Conservation (phyloP, 164 flowering plant genomes). For the Paratinospora sagittata region DNA sequence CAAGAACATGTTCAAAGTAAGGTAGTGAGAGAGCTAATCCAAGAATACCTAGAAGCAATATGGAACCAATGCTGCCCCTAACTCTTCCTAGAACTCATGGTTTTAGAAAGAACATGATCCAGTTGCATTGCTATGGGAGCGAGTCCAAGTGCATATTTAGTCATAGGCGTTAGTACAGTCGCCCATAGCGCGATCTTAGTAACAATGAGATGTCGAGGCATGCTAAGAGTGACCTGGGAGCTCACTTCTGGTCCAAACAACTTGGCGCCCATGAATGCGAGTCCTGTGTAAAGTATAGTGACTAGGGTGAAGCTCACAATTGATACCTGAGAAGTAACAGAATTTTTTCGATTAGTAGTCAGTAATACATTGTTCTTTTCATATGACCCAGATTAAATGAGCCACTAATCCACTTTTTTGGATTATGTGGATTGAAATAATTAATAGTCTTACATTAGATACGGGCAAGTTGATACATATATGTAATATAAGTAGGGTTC, state of each 20-base stretch:
- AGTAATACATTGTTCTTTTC: too few relatives aligned
- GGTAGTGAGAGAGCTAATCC: conserved; percentile 64
- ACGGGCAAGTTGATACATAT: too few relatives aligned
- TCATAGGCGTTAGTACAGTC: conserved; percentile 77
- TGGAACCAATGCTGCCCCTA: conserved; percentile 48
- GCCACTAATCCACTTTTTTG: too few relatives aligned
- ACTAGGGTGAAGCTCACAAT: conserved; percentile 62
- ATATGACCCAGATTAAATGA: too few relatives aligned
- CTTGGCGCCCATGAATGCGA: conserved; percentile 72
- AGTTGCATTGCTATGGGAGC: conserved; percentile 71
- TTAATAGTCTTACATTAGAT: too few relatives aligned
- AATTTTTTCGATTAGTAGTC: not conserved
- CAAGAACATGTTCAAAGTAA: conserved; percentile 59
- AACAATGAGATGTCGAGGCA: conserved; percentile 46
- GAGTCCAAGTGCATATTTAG: conserved; percentile 79
- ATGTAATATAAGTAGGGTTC: too few relatives aligned
- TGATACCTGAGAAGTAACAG: conserved; percentile 43
- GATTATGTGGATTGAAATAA: too few relatives aligned
- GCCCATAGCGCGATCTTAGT: conserved; percentile 83
- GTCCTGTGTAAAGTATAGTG: conserved; percentile 45
- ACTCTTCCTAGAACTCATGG: conserved; percentile 36
- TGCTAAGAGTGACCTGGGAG: conserved; percentile 79
- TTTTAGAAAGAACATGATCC: conserved; percentile 42
- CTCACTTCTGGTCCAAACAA: conserved; percentile 54
- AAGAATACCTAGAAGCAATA: conserved; percentile 40